Base-by-base conservation (phyloP, 805 yeast genomes). In the Metschnikowia drakensbergensis region DNA sequence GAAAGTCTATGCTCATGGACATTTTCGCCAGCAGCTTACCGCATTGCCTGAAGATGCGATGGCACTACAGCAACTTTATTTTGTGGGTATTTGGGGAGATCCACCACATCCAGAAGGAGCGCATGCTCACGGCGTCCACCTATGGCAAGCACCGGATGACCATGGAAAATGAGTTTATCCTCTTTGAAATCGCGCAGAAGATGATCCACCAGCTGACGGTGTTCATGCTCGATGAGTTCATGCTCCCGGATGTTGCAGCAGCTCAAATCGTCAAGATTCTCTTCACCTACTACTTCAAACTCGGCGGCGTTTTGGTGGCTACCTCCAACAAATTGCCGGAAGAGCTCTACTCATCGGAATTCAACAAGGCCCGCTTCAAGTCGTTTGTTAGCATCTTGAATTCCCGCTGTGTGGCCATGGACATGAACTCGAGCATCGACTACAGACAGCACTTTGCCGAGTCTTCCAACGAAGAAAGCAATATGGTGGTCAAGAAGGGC, bases 231-330 rank as follows among this genome's bases (percentile, higher is more conserved):
- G 91, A 85, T 61, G 91, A 86, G 61, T 85, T 85, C 65, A 83
- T 84, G 86, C 60, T 85, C 29, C 91, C 91, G 0, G 91, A 85
- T 59, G 73, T 86, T 33, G 87, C 89, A 0, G 77, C 86, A 23
- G 90, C 88, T 1, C 84, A 83, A 57, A 82, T 85, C 33, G 68
- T 85, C 48, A 80, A 82, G 61, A 72, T 82, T 10, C 63, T 85
- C 43, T 83, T 85, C 64, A 81, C 85, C 0, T 83, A 79, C 60
- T 85, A 79, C 65, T 84, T 85, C 69, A 83, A 81, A 55, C 62
- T 85, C 9, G 91, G 91, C 3, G 91, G 91, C 4, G 87, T 85
- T 0, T 63, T 85, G 38, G 84, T 85, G 23, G 88, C 90, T 3
- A 85, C 89, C 1, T 81, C 88, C 3, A 85, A 85, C 55, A 74